These are phyloP conservation scores for Phytophthora hibernalis DNA, from an alignment of 352 stramenopile genomes.

Conservation along the genomic window DNA sequence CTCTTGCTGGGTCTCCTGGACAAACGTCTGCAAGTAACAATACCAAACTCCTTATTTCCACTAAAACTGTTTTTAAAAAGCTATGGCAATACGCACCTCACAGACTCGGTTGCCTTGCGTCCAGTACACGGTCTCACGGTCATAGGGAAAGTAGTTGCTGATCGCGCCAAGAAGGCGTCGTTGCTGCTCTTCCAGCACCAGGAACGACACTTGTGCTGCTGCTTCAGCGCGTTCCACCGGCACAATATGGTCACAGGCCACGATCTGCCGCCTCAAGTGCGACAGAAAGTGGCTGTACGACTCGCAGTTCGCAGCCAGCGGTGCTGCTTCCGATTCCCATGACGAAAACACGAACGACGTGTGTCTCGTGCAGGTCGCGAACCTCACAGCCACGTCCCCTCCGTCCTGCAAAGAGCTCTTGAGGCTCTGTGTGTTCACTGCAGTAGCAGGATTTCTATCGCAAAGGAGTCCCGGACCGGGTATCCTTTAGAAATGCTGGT, in stretches of 20 bases:
- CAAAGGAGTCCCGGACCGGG: conserved; percentile 5
- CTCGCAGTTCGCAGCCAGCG: conserved; percentile 11
- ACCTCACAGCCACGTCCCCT: conserved; percentile 1
- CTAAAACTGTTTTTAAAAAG: neutral
- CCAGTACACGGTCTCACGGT: conserved; percentile 35
- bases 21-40: conserved; percentile 27
- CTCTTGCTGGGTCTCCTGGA: conserved; percentile 28
- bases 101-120: conserved; percentile 38
- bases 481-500: neutral
- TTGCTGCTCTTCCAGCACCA: conserved; percentile 30
- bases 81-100: conserved; percentile 24
- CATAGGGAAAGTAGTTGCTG: conserved; percentile 23
- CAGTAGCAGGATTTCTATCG: neutral
- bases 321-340: neutral
- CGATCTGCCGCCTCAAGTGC: conserved; percentile 28
- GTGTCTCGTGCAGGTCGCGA: conserved; percentile 20
- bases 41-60: neutral
- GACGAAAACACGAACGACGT: conserved; percentile 17
- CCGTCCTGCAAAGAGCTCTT: neutral
- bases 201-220: conserved; percentile 6
- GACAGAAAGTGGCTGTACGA: conserved; percentile 22
- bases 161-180: conserved; percentile 28
- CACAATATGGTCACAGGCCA: conserved; percentile 43
- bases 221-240: conserved; percentile 14
- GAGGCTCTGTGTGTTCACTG: neutral